Evolutionary conservation across 2,329 filamentous ascomycete species (phyloP).

Genomic region (Apiospora saccharicola): DNA sequence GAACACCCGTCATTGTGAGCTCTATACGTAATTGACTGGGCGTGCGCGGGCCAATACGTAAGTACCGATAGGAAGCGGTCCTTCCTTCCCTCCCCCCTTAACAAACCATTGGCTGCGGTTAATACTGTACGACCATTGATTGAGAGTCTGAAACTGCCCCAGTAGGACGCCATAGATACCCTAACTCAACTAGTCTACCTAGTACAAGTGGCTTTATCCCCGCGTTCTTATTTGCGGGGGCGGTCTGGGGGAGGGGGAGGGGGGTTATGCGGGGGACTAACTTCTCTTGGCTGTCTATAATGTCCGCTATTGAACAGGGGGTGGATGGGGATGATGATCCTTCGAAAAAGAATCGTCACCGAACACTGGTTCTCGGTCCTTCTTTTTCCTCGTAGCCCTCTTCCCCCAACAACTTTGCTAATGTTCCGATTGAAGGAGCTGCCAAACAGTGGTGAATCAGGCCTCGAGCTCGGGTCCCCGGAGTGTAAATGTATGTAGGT

Average conservation of each 20-base stretch:
- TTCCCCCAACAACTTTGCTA: background rate
- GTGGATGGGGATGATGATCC: background rate
- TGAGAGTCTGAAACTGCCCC: background rate
- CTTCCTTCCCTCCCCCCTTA: background rate
- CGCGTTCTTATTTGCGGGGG: slow-evolving; percentile 9
- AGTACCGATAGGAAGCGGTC: background rate
- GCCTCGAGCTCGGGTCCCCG: no score
- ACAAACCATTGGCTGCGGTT: background rate
- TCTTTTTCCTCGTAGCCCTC: background rate
- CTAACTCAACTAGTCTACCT: background rate
- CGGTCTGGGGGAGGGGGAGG: background rate
- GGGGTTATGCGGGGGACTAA: background rate
- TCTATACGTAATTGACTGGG: slow-evolving; percentile 5
- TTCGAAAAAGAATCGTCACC: background rate
- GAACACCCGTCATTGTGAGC: background rate
- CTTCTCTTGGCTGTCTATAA: background rate
- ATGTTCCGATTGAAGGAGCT: background rate
- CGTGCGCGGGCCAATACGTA: background rate
- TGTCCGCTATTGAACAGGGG: background rate
- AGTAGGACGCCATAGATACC: background rate
- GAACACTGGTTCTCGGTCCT: background rate
- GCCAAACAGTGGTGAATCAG: background rate
- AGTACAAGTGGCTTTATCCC: background rate
- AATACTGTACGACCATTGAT: background rate
- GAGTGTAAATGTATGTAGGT: background rate